These are phyloP conservation scores for Cercospora janseana DNA, from an alignment of 2,329 filamentous ascomycete genomes.

Conservation along the genomic window DNA sequence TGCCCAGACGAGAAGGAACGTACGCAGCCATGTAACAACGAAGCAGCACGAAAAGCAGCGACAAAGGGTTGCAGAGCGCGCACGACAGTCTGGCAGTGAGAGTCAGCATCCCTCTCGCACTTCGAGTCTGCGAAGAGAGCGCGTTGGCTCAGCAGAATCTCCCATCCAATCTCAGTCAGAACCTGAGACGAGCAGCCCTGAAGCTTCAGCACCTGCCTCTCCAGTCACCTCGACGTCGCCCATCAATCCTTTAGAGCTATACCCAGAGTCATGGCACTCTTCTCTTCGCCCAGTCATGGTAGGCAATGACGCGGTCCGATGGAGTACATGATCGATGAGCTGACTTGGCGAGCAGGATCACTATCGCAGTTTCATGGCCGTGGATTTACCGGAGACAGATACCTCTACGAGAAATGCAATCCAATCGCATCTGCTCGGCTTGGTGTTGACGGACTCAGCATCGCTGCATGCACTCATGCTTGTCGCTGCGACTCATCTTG, in stretches of 20 bases:
- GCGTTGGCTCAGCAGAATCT: conserved; percentile 16
- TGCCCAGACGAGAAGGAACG: conserved; percentile 34
- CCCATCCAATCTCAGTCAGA: conserved; percentile 15
- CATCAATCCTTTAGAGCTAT: conserved; percentile 36
- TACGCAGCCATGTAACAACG: conserved; percentile 37
- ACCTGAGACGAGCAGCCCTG: conserved; percentile 30
- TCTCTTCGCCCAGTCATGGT: conserved; percentile 38
- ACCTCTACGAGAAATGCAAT: conserved; percentile 38
- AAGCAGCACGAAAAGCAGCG: conserved; percentile 27
- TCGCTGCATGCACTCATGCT: conserved; percentile 46
- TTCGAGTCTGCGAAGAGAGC: conserved; percentile 17
- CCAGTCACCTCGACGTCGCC: conserved; percentile 14
- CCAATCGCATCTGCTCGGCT: conserved; percentile 43
- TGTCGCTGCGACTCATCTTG: conserved; percentile 44
- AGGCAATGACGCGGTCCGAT: conserved; percentile 6
- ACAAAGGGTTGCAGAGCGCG: conserved; percentile 23
- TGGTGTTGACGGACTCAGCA: conserved; percentile 43
- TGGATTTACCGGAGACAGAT: conserved; percentile 46
- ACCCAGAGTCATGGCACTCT: conserved; percentile 41
- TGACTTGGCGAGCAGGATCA: conserved; percentile 29
- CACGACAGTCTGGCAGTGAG: conserved; percentile 16
- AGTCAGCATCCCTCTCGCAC: conserved; percentile 15
- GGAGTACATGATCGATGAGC: not conserved
- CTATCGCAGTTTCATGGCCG: conserved; percentile 39
- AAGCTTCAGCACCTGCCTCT: conserved; percentile 26